phyloP scores from a whole-genome alignment of 768 basidiomycete species.

The Trametes coccinea region DNA sequence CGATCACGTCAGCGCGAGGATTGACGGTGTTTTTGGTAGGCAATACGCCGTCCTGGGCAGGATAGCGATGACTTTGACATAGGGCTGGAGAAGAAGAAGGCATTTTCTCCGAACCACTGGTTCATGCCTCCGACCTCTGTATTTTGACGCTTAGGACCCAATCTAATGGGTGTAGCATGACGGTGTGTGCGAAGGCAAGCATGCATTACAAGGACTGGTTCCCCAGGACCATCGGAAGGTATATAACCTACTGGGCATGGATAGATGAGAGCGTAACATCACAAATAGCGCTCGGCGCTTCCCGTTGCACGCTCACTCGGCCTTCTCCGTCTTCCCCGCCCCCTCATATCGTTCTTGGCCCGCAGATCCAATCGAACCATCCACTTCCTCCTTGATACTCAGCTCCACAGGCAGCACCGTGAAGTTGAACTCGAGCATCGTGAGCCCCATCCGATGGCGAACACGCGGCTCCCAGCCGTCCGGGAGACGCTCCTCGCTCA shows the following conservation, averaged over 20 bases:
- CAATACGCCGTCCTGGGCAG: neutral
- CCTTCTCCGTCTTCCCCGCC: neutral
- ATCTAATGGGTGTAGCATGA: neutral
- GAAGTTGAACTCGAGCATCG: slow-evolving; percentile 55
- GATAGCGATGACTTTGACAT: neutral
- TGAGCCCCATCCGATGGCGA: slow-evolving; percentile 57
- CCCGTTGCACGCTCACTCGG: no score
- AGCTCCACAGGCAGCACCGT: slow-evolving; percentile 34
- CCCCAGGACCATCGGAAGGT: no score
- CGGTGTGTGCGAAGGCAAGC: neutral
- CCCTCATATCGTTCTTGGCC: slow-evolving; percentile 6
- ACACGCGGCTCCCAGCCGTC: slow-evolving; percentile 69
- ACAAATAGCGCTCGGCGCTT: no score
- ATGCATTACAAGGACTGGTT: no score
- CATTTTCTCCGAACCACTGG: slow-evolving; percentile 18
- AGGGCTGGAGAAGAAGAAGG: slow-evolving; percentile 11
- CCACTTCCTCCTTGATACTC: slow-evolving; percentile 33
- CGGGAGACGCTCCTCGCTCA: slow-evolving; percentile 69
- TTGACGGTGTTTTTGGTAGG: neutral
- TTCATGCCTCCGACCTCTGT: slow-evolving; percentile 21
- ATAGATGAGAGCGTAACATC: no score
- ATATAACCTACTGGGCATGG: no score
- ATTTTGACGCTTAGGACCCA: neutral
- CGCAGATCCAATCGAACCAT: slow-evolving; percentile 1
- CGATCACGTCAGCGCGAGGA: neutral